These are phyloP conservation scores for Leishmania gerbilli DNA, from an alignment of 208 protist species.

Conservation along the genomic window DNA sequence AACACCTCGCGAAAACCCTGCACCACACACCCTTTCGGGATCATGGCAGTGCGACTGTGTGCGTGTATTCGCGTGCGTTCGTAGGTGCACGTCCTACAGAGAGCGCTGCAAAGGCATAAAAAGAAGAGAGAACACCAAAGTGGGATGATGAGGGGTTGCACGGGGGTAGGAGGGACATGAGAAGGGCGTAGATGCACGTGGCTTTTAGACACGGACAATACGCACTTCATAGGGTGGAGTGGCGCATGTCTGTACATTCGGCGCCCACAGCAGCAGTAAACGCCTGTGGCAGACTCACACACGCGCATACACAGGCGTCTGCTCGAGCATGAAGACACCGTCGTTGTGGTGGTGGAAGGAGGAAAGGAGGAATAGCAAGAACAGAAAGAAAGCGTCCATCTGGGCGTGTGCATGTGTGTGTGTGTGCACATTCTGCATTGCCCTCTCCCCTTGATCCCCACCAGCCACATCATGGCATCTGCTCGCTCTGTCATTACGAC, in stretches of 20 bases:
- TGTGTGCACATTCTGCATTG: neutral
- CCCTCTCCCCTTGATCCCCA: neutral
- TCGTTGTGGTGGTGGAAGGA: neutral
- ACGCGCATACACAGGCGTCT: neutral
- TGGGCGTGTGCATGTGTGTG: neutral
- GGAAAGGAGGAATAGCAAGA: neutral
- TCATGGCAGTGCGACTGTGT: neutral
- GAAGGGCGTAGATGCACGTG: neutral
- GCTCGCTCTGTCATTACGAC: neutral
- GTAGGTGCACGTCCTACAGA: neutral
- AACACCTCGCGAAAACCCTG: slow-evolving; percentile 39
- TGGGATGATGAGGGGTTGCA: neutral
- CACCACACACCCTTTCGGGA: slow-evolving; percentile 34
- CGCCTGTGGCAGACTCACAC: neutral
- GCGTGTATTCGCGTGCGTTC: slow-evolving; percentile 5
- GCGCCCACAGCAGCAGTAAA: neutral
- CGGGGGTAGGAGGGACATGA: neutral
- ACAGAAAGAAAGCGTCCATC: neutral
- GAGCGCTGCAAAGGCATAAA: neutral
- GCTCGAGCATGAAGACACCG: neutral
- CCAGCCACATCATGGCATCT: neutral
- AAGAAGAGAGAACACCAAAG: neutral
- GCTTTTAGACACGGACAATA: neutral
- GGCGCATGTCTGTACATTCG: neutral
- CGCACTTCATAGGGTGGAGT: neutral